Evolutionary conservation across 1,139 yeast genomes (phyloP).

Genomic region (Lodderomyces jiufengensis): DNA sequence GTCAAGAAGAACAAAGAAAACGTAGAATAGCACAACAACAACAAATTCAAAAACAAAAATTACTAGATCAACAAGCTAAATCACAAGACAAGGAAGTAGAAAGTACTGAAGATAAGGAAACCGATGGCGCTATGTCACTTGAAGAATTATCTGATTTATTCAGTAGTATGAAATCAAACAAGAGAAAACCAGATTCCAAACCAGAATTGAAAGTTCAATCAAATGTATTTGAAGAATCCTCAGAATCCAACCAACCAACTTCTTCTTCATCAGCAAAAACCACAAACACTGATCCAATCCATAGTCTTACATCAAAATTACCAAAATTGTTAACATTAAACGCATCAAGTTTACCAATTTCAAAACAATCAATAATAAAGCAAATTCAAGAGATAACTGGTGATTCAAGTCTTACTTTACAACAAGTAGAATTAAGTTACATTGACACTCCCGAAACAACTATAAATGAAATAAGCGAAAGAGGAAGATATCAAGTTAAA

Average conservation of each 20-base stretch:
- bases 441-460: slow-evolving; percentile 13
- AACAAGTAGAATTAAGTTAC: slow-evolving; percentile 9
- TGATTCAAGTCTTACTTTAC: slow-evolving; percentile 21
- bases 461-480: slow-evolving; percentile 19
- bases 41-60: neutral
- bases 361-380: slow-evolving; percentile 23
- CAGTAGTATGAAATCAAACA: slow-evolving; percentile 21
- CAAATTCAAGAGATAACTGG: slow-evolving; percentile 15
- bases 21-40: slow-evolving; percentile 1
- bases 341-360: slow-evolving; percentile 25
- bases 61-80: neutral
- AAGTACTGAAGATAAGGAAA: slow-evolving; percentile 10
- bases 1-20: slow-evolving; percentile 4
- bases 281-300: slow-evolving; percentile 16
- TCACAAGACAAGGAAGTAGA: slow-evolving; percentile 10
- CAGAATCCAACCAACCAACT: slow-evolving; percentile 1
- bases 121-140: slow-evolving; percentile 30
- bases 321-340: slow-evolving; percentile 26
- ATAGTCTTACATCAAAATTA: slow-evolving; percentile 29
- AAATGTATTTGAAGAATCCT: slow-evolving; percentile 2
- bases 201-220: slow-evolving; percentile 6
- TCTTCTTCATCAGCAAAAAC: slow-evolving; percentile 2
- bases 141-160: slow-evolving; percentile 40
- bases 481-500: slow-evolving; percentile 32
- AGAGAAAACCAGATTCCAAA: neutral